A percentile compares a stretch with the other conserved stretches of the same genome.
These are phyloP conservation scores for Mucor velutinosus DNA, from an alignment of 371 early-diverging fungal species.

Conservation along the genomic window DNA sequence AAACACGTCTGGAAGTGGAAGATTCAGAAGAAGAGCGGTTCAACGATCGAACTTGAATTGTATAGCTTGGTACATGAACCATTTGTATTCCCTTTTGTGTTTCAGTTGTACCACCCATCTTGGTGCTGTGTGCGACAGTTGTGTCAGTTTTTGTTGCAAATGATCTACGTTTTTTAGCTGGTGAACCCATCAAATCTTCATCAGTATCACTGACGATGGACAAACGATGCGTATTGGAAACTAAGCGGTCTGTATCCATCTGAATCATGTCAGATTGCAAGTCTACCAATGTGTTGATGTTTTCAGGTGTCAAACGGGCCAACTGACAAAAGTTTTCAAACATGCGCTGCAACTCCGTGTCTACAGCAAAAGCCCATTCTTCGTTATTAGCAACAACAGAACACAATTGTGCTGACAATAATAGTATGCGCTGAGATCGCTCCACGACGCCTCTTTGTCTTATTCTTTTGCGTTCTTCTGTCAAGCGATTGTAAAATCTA, in stretches of 20 bases:
- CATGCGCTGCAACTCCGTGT: constrained; percentile 35
- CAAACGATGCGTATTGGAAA: constrained; percentile 36
- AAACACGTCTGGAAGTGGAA: constrained; percentile 7
- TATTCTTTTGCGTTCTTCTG: constrained; percentile 61
- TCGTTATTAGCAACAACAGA: constrained; percentile 41
- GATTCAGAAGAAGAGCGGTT: constrained; percentile 32
- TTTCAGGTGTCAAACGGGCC: constrained; percentile 21
- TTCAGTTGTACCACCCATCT: constrained; percentile 11
- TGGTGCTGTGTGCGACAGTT: not conserved
- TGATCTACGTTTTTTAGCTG: constrained; percentile 36
- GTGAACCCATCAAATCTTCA: constrained; percentile 19
- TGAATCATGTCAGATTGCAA: constrained; percentile 26
- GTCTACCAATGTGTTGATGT: constrained; percentile 21
- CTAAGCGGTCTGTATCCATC: constrained; percentile 21
- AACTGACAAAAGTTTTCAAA: constrained; percentile 37
- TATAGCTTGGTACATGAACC: constrained; percentile 39
- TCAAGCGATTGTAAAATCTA: constrained; percentile 60
- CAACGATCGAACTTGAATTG: constrained; percentile 29
- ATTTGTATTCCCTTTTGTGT: constrained; percentile 43
- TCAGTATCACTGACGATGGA: constrained; percentile 17
- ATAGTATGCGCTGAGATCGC: constrained; percentile 32
- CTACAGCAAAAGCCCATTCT: constrained; percentile 38
- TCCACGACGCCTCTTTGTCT: constrained; percentile 36
- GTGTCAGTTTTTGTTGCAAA: constrained; percentile 13
- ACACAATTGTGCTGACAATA: constrained; percentile 37